A percentile compares a stretch with the other conserved stretches of the same genome.
Conservation (phyloP, 2,329 filamentous ascomycete species). For the Fusarium guadeloupense region DNA sequence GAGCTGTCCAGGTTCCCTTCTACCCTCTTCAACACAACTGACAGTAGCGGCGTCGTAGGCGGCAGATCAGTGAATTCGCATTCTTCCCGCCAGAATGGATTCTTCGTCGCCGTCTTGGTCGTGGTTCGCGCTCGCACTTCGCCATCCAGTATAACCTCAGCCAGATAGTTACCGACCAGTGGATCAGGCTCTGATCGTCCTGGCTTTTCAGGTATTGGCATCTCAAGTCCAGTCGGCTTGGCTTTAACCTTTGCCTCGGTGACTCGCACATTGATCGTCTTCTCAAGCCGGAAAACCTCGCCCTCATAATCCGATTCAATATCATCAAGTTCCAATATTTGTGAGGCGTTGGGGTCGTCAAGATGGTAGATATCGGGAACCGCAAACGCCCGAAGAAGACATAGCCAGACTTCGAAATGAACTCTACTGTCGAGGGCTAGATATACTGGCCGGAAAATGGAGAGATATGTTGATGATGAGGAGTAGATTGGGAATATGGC, state of each 20-base stretch:
- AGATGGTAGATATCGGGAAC: conserved; percentile 88
- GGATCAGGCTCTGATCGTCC: conserved; percentile 52
- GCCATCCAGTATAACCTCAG: conserved; percentile 81
- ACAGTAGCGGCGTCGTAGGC: conserved; percentile 72
- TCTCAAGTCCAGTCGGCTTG: conserved; percentile 39
- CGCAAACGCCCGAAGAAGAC: conserved; percentile 88
- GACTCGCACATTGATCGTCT: conserved; percentile 65
- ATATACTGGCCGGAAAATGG: conserved; percentile 87
- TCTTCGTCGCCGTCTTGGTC: conserved; percentile 74
- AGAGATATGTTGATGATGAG: conserved; percentile 74
- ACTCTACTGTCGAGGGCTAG: conserved; percentile 86
- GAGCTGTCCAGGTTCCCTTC: conserved; percentile 60
- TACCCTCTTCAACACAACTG: conserved; percentile 75
- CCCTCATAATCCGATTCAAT: conserved; percentile 53
- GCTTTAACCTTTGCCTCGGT: conserved; percentile 70
- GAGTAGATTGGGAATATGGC: conserved; percentile 96
- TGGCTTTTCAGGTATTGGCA: conserved; percentile 33
- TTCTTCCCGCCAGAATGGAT: conserved; percentile 84
- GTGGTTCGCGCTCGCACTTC: conserved; percentile 81
- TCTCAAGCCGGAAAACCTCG: conserved; percentile 70
- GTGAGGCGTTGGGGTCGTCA: conserved; percentile 54
- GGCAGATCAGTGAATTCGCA: conserved; percentile 81
- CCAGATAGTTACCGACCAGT: conserved; percentile 74
- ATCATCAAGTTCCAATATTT: conserved; percentile 54
- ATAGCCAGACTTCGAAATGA: conserved; percentile 98